phyloP scores from a whole-genome alignment of 2,329 filamentous ascomycete species.

The Neopestalotiopsis sp. region DNA sequence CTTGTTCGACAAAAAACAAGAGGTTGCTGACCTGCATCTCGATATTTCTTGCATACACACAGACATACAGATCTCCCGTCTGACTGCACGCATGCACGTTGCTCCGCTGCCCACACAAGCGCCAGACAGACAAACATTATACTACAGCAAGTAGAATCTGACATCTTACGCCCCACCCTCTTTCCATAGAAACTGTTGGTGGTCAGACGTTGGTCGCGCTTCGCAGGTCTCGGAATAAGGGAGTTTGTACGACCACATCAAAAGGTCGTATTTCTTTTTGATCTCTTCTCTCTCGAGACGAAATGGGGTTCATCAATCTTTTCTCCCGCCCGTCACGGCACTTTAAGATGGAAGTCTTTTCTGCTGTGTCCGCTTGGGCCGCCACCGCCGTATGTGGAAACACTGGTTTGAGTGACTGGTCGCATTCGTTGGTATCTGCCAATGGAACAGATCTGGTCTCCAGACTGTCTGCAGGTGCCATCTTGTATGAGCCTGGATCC shows the following conservation, averaged over 20 bases:
- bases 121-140: background rate
- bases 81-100: background rate
- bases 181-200: background rate
- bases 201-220: background rate
- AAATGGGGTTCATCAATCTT: background rate
- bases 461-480: constrained; percentile 27
- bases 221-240: background rate
- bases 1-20: background rate
- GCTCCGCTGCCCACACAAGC: background rate
- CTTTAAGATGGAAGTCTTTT: constrained; percentile 23
- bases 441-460: constrained; percentile 20
- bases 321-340: background rate
- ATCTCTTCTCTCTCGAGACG: background rate
- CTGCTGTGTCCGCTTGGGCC: constrained; percentile 33
- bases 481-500: constrained; percentile 37
- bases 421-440: background rate
- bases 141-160: background rate
- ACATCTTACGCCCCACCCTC: background rate
- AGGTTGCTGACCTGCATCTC: background rate
- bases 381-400: constrained; percentile 21
- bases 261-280: background rate
- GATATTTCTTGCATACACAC: background rate
- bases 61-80: background rate
- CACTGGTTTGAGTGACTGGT: background rate
- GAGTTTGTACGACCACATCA: background rate